A percentile compares a stretch with the other conserved stretches of the same genome.
These are phyloP conservation scores for Lepraria neglecta DNA, from an alignment of 495 filamentous ascomycete genomes.

Conservation along the genomic window DNA sequence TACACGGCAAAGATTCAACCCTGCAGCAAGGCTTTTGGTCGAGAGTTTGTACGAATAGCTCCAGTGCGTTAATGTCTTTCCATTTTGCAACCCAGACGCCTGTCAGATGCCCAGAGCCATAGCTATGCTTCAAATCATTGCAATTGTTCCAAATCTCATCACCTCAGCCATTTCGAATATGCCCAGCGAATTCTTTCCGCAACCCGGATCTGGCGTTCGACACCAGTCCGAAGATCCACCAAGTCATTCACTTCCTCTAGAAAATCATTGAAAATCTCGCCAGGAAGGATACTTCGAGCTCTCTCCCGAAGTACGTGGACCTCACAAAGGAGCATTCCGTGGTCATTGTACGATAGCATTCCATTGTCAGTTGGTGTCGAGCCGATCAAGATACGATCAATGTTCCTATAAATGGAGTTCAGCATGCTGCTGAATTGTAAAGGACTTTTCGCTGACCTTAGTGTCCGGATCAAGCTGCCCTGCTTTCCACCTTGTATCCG, in stretches of 20 bases:
- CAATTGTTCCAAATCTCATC: background rate
- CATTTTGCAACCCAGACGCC: background rate
- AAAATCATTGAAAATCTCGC: slow-evolving; percentile 70
- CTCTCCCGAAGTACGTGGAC: slow-evolving; percentile 68
- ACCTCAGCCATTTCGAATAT: slow-evolving; percentile 67
- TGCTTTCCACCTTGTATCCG: slow-evolving; percentile 51
- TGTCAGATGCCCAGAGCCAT: background rate
- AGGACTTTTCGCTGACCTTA: slow-evolving; percentile 49
- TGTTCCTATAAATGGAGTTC: slow-evolving; percentile 45
- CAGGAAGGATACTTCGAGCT: slow-evolving; percentile 57
- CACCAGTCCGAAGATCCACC: slow-evolving; percentile 64
- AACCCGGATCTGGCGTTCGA: slow-evolving; percentile 65
- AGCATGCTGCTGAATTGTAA: slow-evolving; percentile 14
- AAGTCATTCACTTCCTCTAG: slow-evolving; percentile 78
- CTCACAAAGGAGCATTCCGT: slow-evolving; percentile 83
- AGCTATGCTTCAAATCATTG: slow-evolving; percentile 6
- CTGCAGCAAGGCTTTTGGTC: background rate
- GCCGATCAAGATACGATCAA: slow-evolving; percentile 71
- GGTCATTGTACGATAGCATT: slow-evolving; percentile 77
- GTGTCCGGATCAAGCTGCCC: slow-evolving; percentile 59
- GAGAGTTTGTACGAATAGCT: background rate
- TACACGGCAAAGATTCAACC: background rate
- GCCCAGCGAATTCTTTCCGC: slow-evolving; percentile 80
- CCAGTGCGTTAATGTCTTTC: too few species aligned
- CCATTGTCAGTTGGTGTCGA: slow-evolving; percentile 57